These are phyloP conservation scores for Botryotinia convoluta DNA, from an alignment of 2,329 filamentous ascomycete genomes.

Conservation along the genomic window DNA sequence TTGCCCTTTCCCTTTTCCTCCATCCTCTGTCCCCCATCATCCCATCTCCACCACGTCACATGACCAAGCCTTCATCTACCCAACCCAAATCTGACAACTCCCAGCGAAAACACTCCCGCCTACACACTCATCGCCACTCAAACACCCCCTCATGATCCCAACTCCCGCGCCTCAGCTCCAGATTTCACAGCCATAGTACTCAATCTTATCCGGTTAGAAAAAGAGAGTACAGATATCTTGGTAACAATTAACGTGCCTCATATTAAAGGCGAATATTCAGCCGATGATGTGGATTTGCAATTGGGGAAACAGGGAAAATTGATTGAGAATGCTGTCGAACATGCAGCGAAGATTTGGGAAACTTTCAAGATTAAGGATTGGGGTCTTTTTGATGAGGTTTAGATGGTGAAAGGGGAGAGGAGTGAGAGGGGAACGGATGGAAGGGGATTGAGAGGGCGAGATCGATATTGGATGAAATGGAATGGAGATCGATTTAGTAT, in stretches of 20 bases:
- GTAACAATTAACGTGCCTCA: conserved; percentile 88
- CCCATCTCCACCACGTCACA: conserved; percentile 19
- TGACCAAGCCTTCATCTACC: conserved; percentile 20
- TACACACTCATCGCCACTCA: conserved; percentile 70
- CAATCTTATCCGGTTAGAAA: conserved; percentile 72
- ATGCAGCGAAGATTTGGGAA: conserved; percentile 65
- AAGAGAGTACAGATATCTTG: conserved; percentile 74
- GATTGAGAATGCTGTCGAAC: conserved; percentile 67
- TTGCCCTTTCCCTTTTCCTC: neutral
- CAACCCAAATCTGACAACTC: neutral
- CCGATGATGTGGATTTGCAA: conserved; percentile 67
- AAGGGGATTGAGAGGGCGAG: neutral
- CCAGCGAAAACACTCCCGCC: conserved; percentile 53
- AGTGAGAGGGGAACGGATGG: neutral
- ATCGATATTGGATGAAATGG: neutral
- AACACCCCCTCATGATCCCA: conserved; percentile 42
- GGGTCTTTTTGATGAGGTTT: conserved; percentile 55
- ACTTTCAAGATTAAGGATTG: conserved; percentile 79
- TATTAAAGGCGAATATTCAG: conserved; percentile 69
- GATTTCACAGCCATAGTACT: conserved; percentile 73
- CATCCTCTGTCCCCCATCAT: conserved; percentile 16
- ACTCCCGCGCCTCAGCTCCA: conserved; percentile 38
- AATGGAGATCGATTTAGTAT: neutral
- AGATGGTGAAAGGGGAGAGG: neutral
- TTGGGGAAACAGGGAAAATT: conserved; percentile 64